Percentiles rank a stretch among this genome's conserved stretches.
These are phyloP conservation scores for Cyclocybe cylindracea DNA, from an alignment of 768 basidiomycete species.

Conservation along the genomic window DNA sequence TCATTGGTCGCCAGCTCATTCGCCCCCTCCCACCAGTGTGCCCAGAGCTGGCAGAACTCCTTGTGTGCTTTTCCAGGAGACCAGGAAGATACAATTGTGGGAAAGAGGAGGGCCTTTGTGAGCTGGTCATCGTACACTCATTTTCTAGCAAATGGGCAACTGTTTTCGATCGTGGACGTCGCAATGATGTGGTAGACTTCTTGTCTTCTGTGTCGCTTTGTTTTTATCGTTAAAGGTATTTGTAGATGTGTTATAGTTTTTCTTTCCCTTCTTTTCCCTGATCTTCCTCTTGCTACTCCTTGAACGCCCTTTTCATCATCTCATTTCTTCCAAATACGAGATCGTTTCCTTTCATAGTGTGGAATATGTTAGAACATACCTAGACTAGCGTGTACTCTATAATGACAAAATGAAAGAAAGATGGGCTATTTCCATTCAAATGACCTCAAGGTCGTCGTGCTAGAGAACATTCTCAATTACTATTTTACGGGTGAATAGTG, in stretches of 20 bases:
- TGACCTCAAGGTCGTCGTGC: background rate
- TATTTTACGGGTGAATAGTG: background rate
- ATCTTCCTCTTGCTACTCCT: background rate
- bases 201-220: background rate
- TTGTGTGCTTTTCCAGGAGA: no score
- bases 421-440: no score
- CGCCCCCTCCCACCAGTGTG: no score
- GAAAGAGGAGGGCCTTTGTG: no score
- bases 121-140: no score
- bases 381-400: no score
- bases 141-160: background rate
- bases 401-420: no score
- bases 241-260: background rate
- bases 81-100: no score
- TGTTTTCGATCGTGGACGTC: background rate
- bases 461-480: background rate
- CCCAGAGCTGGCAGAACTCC: no score
- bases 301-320: background rate
- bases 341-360: background rate
- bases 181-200: background rate
- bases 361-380: no score
- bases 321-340: background rate
- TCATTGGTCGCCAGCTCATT: no score
- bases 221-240: conserved; percentile 3
- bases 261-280: conserved; percentile 1